Percentiles rank a stretch among this genome's conserved stretches.
Evolutionary conservation across 2,329 filamentous ascomycete genomes (phyloP).

Genomic region (Elsinoe australis): DNA sequence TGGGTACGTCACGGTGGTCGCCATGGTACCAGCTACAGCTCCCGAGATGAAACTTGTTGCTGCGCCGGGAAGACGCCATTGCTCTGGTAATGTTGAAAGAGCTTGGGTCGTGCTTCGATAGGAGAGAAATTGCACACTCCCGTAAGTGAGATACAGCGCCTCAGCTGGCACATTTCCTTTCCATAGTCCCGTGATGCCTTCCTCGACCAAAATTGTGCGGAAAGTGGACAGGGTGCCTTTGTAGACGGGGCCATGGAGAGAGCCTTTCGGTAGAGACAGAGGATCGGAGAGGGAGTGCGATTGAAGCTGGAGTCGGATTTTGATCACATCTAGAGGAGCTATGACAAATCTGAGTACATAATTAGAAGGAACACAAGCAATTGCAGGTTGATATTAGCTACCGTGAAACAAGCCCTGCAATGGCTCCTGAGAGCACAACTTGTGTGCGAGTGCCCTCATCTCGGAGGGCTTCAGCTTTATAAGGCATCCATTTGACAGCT

Average conservation of each 20-base stretch:
- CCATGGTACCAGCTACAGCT: constrained; percentile 70
- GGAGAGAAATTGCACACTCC: constrained; percentile 78
- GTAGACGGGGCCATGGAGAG: constrained; percentile 46
- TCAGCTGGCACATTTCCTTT: constrained; percentile 97
- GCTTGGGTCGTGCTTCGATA: constrained; percentile 69
- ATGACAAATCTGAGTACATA: constrained; percentile 64
- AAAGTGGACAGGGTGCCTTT: constrained; percentile 72
- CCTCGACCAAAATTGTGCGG: constrained; percentile 59
- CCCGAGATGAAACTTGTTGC: constrained; percentile 76
- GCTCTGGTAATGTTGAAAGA: constrained; percentile 48
- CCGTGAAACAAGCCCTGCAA: constrained; percentile 83
- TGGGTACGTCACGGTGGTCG: constrained; percentile 81
- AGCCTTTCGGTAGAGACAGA: constrained; percentile 43
- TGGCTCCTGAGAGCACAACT: constrained; percentile 57
- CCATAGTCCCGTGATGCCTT: constrained; percentile 83
- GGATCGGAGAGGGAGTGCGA: constrained; percentile 75
- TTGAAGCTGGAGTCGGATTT: constrained; percentile 94
- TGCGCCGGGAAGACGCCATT: constrained; percentile 51
- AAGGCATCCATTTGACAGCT: constrained; percentile 51
- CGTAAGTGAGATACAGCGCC: constrained; percentile 86
- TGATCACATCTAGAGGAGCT: constrained; percentile 92
- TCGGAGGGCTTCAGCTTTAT: constrained; percentile 55
- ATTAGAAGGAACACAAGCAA: constrained; percentile 13
- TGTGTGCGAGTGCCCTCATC: constrained; percentile 65
- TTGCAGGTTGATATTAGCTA: constrained; percentile 34